Evolutionary conservation across 1,284 basidiomycete genomes (phyloP).

Genomic region (Earliella scabrosa): DNA sequence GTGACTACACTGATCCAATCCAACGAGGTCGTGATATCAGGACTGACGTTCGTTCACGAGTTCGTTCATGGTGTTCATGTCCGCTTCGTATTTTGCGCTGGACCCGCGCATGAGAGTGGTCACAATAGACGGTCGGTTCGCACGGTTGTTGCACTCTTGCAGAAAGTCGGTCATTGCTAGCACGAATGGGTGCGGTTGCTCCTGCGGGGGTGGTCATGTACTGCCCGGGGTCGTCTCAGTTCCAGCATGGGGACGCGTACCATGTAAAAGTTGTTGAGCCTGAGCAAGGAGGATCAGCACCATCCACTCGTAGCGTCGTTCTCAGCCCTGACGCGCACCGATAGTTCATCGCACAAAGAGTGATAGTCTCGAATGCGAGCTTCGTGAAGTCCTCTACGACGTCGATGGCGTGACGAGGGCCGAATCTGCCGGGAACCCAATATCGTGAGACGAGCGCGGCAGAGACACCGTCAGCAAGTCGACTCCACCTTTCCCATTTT

Average conservation of each 20-base stretch:
- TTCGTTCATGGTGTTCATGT: constrained; percentile 45
- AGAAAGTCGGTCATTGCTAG: constrained; percentile 49
- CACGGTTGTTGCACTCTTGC: constrained; percentile 40
- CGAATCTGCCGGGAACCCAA: too few relatives aligned
- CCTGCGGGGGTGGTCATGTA: constrained; percentile 23
- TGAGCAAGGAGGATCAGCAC: constrained; percentile 9
- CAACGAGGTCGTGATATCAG: not conserved
- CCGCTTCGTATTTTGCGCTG: constrained; percentile 44
- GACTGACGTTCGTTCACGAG: constrained; percentile 44
- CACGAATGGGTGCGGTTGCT: constrained; percentile 46
- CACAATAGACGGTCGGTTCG: constrained; percentile 41
- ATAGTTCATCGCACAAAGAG: constrained; percentile 49
- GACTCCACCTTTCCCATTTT: constrained; percentile 54
- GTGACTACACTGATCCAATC: not conserved
- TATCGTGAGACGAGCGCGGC: too few relatives aligned
- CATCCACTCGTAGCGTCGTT: too few relatives aligned
- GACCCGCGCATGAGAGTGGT: constrained; percentile 40
- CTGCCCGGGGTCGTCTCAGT: not conserved
- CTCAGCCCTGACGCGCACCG: constrained; percentile 37
- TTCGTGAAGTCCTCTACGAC: constrained; percentile 52
- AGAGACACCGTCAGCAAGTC: too few relatives aligned
- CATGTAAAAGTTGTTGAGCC: constrained; percentile 47
- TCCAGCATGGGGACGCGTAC: constrained; percentile 11
- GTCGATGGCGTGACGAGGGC: constrained; percentile 45
- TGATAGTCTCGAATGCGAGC: constrained; percentile 52